Evolutionary conservation across 148 eudicot species (phyloP), one percentile per base, ranked within the genome.

Genomic region (Vaccinium corymbosum): DNA sequence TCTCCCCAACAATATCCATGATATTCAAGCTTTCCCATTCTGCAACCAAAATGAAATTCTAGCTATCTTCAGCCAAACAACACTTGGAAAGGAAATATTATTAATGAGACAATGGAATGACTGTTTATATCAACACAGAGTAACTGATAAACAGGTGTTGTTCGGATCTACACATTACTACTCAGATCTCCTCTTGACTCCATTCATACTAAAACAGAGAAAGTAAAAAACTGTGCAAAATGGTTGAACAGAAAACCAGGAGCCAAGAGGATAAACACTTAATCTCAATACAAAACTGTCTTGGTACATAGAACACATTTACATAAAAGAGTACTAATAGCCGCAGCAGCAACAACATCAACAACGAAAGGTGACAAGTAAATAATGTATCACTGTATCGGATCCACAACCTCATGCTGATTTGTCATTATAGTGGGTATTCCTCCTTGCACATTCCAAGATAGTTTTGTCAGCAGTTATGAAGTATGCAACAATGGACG

Each of bases 401-500:
- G 35, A 20, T 52, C 48, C 46, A 72, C 46, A 7, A 48, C 7
- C 78, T 86, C 85, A 91, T 49, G 90, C 50, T 48, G 80, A 84
- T 84, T 22, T 88, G 42, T 86, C 83, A 76, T 93, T 8, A 35
- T 75, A 89, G 59, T 86, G 87, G 46, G 98, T 86, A 79, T 92
- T 42, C 46, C 90, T 90, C 89, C 96, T 88, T 13, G 96, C 96
- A 83, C 93, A 91, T 83, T 90, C 96, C 87, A 93, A 72, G 84
- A 94, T 94, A 48, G 98, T 93, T 88, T 94, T 94, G 90, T 94
- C 98, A 71, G 92, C 98, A 32, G 96, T 90, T 61, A 94, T 93
- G 88, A 94, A 94, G 87, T 94, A 94, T 9, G 98, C 90, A 48
- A 96, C 94, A 82, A 93, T 91, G 14, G 96, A 88, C 19, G 94